These are phyloP conservation scores for Erythrophleum ivorense DNA, from an alignment of 331 rosid genomes.

Conservation along the genomic window DNA sequence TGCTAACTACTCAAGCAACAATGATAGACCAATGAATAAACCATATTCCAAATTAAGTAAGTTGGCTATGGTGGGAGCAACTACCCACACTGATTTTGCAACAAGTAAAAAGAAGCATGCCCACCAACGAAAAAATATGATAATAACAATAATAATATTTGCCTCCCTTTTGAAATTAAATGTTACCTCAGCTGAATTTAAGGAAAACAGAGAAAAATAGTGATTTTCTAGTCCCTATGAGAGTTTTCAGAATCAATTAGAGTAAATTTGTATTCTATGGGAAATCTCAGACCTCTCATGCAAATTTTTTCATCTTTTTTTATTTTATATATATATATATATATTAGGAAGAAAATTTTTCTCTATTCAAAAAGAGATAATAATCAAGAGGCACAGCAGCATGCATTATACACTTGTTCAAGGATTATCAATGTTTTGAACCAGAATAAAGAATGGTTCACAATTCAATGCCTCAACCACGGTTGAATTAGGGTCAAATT, in stretches of 20 bases:
- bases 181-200: not conserved
- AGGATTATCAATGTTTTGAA: not conserved
- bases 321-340: not conserved
- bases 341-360: not conserved
- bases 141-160: not conserved
- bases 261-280: not conserved
- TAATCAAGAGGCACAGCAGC: not conserved
- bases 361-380: not conserved
- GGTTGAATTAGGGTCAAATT: too few species aligned
- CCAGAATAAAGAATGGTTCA: too few species aligned
- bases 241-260: not conserved
- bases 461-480: too few species aligned
- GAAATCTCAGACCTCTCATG: not conserved
- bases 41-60: not conserved
- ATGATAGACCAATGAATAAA: slow-evolving; percentile 3
- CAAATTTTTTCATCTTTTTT: not conserved
- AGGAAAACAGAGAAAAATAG: slow-evolving; percentile 7
- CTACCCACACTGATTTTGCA: not conserved
- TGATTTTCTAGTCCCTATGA: not conserved
- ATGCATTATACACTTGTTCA: not conserved
- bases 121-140: not conserved
- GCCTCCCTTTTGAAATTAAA: not conserved
- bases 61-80: not conserved
- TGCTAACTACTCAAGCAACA: not conserved
- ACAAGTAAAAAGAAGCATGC: not conserved